These are phyloP conservation scores for Vanrija sp. DNA, from an alignment of 1,284 basidiomycete species.

Conservation along the genomic window DNA sequence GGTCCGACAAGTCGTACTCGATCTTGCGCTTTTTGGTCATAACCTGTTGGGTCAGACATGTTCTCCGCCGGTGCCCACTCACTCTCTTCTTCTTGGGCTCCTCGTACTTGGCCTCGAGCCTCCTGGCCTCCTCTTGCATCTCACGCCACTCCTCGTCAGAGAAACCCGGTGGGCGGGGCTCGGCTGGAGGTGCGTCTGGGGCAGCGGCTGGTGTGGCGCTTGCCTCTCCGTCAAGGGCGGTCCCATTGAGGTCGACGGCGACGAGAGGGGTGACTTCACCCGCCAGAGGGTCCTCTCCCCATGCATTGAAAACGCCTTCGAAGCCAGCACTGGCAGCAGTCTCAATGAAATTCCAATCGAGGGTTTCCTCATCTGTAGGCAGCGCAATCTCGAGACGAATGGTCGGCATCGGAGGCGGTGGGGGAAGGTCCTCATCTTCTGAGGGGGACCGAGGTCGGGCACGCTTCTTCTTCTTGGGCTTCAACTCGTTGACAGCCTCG, in stretches of 20 bases:
- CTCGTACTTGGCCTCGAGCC: constrained; percentile 37
- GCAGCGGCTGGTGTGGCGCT: background rate
- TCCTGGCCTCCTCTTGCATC: constrained; percentile 32
- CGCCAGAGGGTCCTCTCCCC: constrained; percentile 10
- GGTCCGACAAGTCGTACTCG: constrained; percentile 85
- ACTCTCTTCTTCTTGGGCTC: constrained; percentile 17
- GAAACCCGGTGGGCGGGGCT: constrained; percentile 5
- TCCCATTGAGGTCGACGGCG: constrained; percentile 1
- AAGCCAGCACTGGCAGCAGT: constrained; percentile 29
- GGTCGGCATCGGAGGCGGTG: constrained; percentile 42
- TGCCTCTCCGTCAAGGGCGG: background rate
- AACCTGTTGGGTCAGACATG: background rate
- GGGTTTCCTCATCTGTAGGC: constrained; percentile 13
- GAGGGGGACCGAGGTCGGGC: constrained; percentile 25
- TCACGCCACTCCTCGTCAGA: constrained; percentile 8
- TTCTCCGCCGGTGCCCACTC: background rate
- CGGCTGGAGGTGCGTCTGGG: background rate
- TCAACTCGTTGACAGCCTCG: constrained; percentile 19
- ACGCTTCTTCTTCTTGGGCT: constrained; percentile 37
- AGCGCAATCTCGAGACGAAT: constrained; percentile 34
- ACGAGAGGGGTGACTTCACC: constrained; percentile 8
- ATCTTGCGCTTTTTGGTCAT: constrained; percentile 52
- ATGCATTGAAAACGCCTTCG: constrained; percentile 9
- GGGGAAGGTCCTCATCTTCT: constrained; percentile 39
- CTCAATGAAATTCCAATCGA: constrained; percentile 41